Evolutionary conservation across 2,329 filamentous ascomycete species (phyloP), one percentile per base, ranked within the genome.

Genomic region (Fonsecaea pedrosoi): DNA sequence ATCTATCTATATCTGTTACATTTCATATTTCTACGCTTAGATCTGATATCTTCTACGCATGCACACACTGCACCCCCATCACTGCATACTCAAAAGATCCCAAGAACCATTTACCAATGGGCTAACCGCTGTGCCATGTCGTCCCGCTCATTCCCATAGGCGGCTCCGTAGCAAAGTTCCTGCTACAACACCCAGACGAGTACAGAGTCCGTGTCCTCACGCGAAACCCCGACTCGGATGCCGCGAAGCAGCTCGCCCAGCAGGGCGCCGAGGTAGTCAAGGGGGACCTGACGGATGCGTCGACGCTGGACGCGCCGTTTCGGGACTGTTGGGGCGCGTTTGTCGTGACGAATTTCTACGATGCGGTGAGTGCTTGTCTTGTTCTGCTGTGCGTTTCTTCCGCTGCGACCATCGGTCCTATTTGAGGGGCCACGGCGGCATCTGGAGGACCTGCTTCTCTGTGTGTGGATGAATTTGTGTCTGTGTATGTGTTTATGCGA

Each of bases 161-260:
- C 15, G 74, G 75, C 12, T 72, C 75, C 2, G 75, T 76, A 1
- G 75, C 70, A 4, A 70, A 69, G 21, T 70, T 73, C 8, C 65
- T 77, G 4, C 69, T 77, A 0, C 70, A 74, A 45, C 73, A 73
- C 48, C 63, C 68, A 6, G 35, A 48, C 9, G 50, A 70, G 9
- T 77, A 76, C 62, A 54, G 37, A 5, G 73, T 76, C 4, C 72
- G 74, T 5, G 72, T 65, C 7, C 63, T 77, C 12, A 76, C 74
- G 45, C 74, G 76, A 15, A 71, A 74, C 54, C 60, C 73, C n/a
- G 32, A 54, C 1, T 77, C 75, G 0, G 64, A 65, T 8, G 62
- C 66, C 7, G 71, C 70, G 21, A 69, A 71, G 37, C 54, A 66
- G 1, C 67, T 78, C 30, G 65, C 53, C 7, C 40, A 65, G 0